Evolutionary conservation across 257 asterid genomes (phyloP).

Genomic region (Nyctanthes arbortristis): DNA sequence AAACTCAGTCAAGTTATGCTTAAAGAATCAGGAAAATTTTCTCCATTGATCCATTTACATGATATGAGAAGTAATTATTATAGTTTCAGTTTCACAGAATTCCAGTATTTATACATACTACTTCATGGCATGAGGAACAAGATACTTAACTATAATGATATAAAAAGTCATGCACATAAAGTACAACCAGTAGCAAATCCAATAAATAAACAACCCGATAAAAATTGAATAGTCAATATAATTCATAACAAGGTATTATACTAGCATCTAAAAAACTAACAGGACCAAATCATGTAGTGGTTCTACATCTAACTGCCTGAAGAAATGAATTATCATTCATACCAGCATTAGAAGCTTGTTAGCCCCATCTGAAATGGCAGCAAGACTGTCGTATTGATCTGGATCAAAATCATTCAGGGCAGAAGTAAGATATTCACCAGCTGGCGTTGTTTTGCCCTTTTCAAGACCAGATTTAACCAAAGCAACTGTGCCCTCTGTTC

Average conservation of each 20-base stretch:
- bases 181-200: neutral
- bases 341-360: constrained; percentile 99
- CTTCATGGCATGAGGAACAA: constrained; percentile 3
- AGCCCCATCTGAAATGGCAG: constrained; percentile 99
- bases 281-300: constrained; percentile 14
- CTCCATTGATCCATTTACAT: neutral
- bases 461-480: constrained; percentile 77
- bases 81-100: neutral
- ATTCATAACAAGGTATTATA: constrained; percentile 7
- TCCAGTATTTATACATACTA: constrained; percentile 3
- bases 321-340: constrained; percentile 20
- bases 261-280: constrained; percentile 12
- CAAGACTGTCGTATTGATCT: constrained; percentile 92
- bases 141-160: neutral
- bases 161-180: neutral
- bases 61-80: neutral
- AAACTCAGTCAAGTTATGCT: constrained; percentile 6
- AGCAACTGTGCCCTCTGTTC: constrained; percentile 67
- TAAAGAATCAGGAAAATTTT: constrained; percentile 2
- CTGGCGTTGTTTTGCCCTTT: constrained; percentile 86
- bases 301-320: constrained; percentile 19
- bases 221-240: constrained; percentile 3
- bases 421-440: constrained; percentile 97
- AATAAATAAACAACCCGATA: constrained; percentile 10
- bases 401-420: constrained; percentile 97